These are phyloP conservation scores for Penicillium psychrosexuale DNA, from an alignment of 2,329 filamentous ascomycete genomes.

Conservation along the genomic window DNA sequence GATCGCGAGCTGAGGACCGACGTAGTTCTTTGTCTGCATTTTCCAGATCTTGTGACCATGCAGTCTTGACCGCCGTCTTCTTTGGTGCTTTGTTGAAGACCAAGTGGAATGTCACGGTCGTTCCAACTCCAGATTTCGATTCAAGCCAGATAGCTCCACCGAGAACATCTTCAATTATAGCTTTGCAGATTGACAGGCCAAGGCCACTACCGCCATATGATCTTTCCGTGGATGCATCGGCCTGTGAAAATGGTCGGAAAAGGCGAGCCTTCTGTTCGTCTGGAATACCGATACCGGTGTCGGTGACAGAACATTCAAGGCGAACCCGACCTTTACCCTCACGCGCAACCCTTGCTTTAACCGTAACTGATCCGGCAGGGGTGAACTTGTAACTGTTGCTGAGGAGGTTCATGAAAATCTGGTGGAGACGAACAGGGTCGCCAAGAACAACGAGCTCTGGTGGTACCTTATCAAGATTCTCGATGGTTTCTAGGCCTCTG, in stretches of 20 bases:
- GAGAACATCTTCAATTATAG: constrained; percentile 88
- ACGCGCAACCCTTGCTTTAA: constrained; percentile 68
- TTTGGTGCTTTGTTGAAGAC: constrained; percentile 76
- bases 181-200: constrained; percentile 91
- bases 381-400: constrained; percentile 95
- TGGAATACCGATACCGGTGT: constrained; percentile 89
- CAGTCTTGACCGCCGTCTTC: constrained; percentile 55
- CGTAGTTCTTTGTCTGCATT: constrained; percentile 42
- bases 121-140: constrained; percentile 62
- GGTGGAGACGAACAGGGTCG: constrained; percentile 77
- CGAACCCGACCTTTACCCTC: constrained; percentile 69
- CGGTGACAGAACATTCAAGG: constrained; percentile 79
- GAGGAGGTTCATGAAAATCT: constrained; percentile 77
- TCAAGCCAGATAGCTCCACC: constrained; percentile 80
- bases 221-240: constrained; percentile 82
- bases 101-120: constrained; percentile 73
- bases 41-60: constrained; percentile 51
- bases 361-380: constrained; percentile 78
- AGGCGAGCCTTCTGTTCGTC: constrained; percentile 73
- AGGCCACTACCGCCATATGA: constrained; percentile 91
- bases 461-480: constrained; percentile 61
- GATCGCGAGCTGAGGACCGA: constrained; percentile 56
- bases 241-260: constrained; percentile 90
- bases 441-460: constrained; percentile 69
- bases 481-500: constrained; percentile 57